Evolutionary conservation across 2,329 filamentous ascomycete genomes (phyloP), one percentile per base, ranked within the genome.

Genomic region (Phialophora chinensis): DNA sequence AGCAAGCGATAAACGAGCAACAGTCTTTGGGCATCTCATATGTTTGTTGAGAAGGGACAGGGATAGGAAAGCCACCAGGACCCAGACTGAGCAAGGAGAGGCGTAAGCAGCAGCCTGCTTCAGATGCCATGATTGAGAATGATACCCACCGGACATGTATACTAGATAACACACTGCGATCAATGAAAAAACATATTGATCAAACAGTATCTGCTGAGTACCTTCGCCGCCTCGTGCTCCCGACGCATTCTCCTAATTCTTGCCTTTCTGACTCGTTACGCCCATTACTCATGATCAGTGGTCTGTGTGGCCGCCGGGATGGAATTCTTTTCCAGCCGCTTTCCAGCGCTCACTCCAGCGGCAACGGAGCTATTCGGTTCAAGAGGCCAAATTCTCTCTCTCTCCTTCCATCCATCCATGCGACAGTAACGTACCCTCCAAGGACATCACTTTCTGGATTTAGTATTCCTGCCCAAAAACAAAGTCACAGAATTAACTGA

Each of bases 71-170:
- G 35, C 47, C 29, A 25, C 31, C 59, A 61, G 59, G 53, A 54
- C 7, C 44, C 59, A 61, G 59, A 54, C 59, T 61, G 59, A 44
- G 49, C 29, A 53, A 20, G 20, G n/a, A 7, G 12, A 14, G 31
- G 14, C 59, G 1, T 23, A 20, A 61, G 59, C 59, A 61, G 59
- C 59, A 61, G 59, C 59, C 59, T 61, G 59, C 59, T 61, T 44
- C 47, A 44, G 31, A 52, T 3, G 44, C 59, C 29, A 29, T 17
- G 25, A 25, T 50, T 35, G 29, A 53, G 52, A 33, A 60, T 61
- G 59, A 61, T 61, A 53, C 59, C 57, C 57, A 10, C 6, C 2
- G 38, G 38, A 44, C 23, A 52, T 61, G 59, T 61, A 61, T 38
- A 61, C 49, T 20, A 58, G 31, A 33, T 33, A 52, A 12, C 54